Conservation (phyloP, 192 early-diverging fungal species). For the Umbelopsis sp. region DNA sequence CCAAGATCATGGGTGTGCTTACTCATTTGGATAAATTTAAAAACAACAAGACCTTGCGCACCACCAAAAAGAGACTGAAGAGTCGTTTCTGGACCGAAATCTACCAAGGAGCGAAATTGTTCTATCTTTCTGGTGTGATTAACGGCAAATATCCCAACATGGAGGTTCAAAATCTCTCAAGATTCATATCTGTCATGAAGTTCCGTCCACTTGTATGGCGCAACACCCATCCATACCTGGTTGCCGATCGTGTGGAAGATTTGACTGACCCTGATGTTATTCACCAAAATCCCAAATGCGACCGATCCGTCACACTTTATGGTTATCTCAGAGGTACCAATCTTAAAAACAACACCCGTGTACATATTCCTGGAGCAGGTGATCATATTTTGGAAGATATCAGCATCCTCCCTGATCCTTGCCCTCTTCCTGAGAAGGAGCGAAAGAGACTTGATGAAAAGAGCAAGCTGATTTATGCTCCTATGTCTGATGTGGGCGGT, state of each 20-base stretch:
- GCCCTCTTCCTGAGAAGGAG: constrained; percentile 95
- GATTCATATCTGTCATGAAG: constrained; percentile 99
- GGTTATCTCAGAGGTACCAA: constrained; percentile 96
- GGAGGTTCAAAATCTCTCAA: constrained; percentile 92
- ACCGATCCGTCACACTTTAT: constrained; percentile 92
- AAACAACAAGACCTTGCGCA: constrained; percentile 87
- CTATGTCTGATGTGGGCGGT: constrained; percentile 97
- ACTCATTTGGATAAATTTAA: constrained; percentile 96
- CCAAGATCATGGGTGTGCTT: constrained; percentile 96
- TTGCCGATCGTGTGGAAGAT: constrained; percentile 97
- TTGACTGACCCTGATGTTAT: constrained; percentile 91
- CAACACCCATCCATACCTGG: constrained; percentile 96
- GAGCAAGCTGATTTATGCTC: constrained; percentile 95
- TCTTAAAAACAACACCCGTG: constrained; percentile 81
- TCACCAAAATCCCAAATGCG: constrained; percentile 78
- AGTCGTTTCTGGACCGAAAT: constrained; percentile 99
- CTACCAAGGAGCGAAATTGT: constrained; percentile 98
- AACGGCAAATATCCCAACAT: constrained; percentile 92
- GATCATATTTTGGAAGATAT: constrained; percentile 82
- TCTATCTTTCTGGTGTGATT: constrained; percentile 96
- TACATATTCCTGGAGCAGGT: constrained; percentile 96
- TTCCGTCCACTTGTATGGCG: constrained; percentile 97
- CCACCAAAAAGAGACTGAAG: constrained; percentile 93
- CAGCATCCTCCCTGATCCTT: constrained; percentile 86
- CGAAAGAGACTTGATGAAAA: constrained; percentile 89